These are phyloP conservation scores for Eucommia ulmoides DNA, from an alignment of 257 asterid genomes.

Conservation along the genomic window DNA sequence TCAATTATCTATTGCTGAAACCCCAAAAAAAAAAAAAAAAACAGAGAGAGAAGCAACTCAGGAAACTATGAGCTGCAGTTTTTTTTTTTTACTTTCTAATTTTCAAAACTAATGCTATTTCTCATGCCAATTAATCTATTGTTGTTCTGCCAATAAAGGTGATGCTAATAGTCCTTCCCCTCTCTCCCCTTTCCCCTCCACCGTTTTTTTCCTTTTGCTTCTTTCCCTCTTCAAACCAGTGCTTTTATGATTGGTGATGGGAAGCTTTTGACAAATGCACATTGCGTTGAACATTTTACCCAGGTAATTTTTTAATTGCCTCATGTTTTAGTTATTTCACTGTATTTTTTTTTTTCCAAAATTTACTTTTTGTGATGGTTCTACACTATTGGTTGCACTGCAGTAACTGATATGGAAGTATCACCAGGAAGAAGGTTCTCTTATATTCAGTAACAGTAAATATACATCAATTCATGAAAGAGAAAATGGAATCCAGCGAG, in stretches of 20 bases:
- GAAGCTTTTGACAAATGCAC: conserved; percentile 93
- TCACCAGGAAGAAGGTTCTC: background rate
- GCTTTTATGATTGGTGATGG: conserved; percentile 92
- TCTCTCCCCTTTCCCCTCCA: too few species aligned
- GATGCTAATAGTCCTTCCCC: background rate
- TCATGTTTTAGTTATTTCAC: too few species aligned
- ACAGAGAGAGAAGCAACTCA: conserved; percentile 10
- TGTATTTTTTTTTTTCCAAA: too few species aligned
- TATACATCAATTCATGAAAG: background rate
- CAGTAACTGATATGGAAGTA: background rate
- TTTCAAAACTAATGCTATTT: too few species aligned
- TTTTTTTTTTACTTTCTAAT: too few species aligned
- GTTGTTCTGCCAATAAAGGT: background rate
- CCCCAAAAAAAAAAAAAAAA: too few species aligned
- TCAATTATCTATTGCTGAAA: too few species aligned
- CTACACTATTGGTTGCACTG: background rate
- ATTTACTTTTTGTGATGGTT: too few species aligned
- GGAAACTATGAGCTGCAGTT: background rate
- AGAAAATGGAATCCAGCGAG: too few species aligned
- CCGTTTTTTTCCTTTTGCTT: conserved; percentile 8
- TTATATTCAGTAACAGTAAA: background rate
- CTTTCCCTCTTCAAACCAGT: conserved; percentile 22
- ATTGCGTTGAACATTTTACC: conserved; percentile 81
- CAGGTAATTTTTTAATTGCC: too few species aligned
- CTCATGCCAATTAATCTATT: too few species aligned